Evolutionary conservation across 441 rosid genomes (phyloP).

Genomic region (Raphanus hybrid): DNA sequence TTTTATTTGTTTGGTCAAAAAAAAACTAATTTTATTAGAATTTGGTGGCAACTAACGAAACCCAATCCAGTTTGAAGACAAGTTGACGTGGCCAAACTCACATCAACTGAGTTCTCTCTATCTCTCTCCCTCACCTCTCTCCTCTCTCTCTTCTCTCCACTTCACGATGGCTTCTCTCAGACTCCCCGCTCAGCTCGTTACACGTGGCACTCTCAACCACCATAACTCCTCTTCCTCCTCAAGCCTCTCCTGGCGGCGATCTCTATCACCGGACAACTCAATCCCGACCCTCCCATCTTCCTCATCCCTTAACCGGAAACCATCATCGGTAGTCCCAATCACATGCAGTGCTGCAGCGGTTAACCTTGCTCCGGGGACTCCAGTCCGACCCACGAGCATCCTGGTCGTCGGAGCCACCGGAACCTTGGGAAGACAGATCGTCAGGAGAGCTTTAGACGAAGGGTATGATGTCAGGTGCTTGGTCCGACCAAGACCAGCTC

Average conservation of each 20-base stretch:
- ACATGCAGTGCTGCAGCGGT: conserved; percentile 59
- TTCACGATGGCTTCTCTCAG: conserved; percentile 61
- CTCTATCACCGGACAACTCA: conserved; percentile 20
- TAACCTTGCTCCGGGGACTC: conserved; percentile 82
- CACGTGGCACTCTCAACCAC: conserved; percentile 48
- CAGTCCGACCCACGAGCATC: conserved; percentile 74
- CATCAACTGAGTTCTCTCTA: conserved; percentile 43
- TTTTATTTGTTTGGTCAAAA: no score
- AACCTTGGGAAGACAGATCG: conserved; percentile 87
- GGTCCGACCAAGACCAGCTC: conserved; percentile 89
- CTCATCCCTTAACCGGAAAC: conserved; percentile 27
- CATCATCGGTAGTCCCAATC: conserved; percentile 33
- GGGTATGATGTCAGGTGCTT: conserved; percentile 93
- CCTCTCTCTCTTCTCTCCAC: not conserved
- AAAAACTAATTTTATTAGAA: no score
- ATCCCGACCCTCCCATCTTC: conserved; percentile 27
- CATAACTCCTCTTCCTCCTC: conserved; percentile 40
- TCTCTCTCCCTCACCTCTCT: conserved; percentile 24
- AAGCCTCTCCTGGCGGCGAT: conserved; percentile 40
- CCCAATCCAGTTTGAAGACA: conserved; percentile 8
- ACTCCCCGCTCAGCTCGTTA: conserved; percentile 58
- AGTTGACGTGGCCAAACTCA: conserved; percentile 63
- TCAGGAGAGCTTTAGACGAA: conserved; percentile 88
- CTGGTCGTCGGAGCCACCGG: conserved; percentile 91
- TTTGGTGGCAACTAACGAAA: conserved; percentile 14